Evolutionary conservation across 108 stramenopile genomes (phyloP), one percentile per base, ranked within the genome.

Genomic region (Pseudonitzschia multistriata): DNA sequence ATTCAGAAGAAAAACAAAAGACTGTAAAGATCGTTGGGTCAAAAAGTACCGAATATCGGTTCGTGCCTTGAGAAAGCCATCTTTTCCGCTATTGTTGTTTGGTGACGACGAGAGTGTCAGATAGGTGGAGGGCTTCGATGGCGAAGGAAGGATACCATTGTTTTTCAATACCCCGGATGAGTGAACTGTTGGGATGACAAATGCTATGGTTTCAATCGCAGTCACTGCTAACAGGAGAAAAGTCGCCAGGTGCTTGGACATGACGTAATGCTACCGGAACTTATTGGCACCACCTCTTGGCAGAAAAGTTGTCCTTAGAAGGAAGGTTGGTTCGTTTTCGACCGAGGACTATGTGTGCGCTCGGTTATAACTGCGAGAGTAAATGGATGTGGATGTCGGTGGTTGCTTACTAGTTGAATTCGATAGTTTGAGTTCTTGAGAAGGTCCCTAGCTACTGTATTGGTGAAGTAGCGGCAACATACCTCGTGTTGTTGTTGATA

Each of bases 21-120:
- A 86, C 74, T 94, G 92, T 42, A 94, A 78, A 45, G 89, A 74
- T 31, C 88, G 68, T 73, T 94, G 92, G 3, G 89, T 94, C 59
- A 94, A 71, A 28, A 94, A 76, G 61, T 81, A 82, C 3, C 78
- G 72, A 56, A 79, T 59, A 54, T 79, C 78, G 40, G 72, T 79
- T 6, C 78, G 72, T 27, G 49, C 66, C 34, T 79, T 67, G 25
- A 61, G 37, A 64, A 28, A 35, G 40, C 3, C 5, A 39, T 14
- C 45, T 7, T 17, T n/a, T 28, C 63, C 39, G 34, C 63, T 10
- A 64, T 15, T 15, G 63, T 25, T 29, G 8, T 62, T 21, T 14
- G 61, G 34, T 3, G 61, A 62, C 33, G 61, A 62, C 34, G 45
- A 64, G n/a, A 47, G 27, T 33, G 35, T 34, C 31, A 8, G 59